Base-by-base conservation (phyloP, 1,284 basidiomycete species). In the Ustilago cynodontis region DNA sequence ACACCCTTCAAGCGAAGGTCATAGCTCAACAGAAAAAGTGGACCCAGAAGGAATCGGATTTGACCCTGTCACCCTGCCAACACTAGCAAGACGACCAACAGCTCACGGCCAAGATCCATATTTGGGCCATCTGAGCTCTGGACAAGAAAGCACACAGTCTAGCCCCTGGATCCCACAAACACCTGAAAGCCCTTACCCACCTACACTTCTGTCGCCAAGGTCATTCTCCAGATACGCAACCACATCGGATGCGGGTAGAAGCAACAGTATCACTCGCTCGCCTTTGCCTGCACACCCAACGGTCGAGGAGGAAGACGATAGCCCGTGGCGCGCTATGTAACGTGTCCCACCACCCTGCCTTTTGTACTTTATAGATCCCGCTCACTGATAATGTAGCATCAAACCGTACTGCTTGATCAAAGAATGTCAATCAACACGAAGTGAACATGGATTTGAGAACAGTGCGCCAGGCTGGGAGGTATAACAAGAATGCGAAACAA, bases 91-190 rank as follows among this genome's bases (percentile, higher is more conserved):
- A 35, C 31, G 43, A 8, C 24, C 51, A 5, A 47, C 43, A 18
- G 33, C 10, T 22, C 18, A 43, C 41, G 20, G n/a, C 41, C 41
- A 43, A 6, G 20, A 53, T 18, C n/a, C 63, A 8, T 58, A 52
- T 16, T 47, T 31, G n/a, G 37, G 51, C 10, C 52, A 52, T 35
- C 26, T 49, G 1, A 31, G 29, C 37, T 18, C 28, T 45, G 35
- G 37, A 26, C 9, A 7, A 13, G 47, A 49, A 11, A 49, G 47
- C 18, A 24, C 47, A 26, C 22, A 28, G 29, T 54, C 33, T 2
- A 67, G 57, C 33, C 56, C 66, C 10, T 73, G 71, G 71, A 58
- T 68, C n/a, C 71, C 71, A 2, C 61, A 51, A 6, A 73, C 71
- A 4, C 71, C 71, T 4, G 66, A 73, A 18, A 62, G 58, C 50